Conservation (phyloP, 176 grass and related monocot genomes). For the Themeda triandra region DNA sequence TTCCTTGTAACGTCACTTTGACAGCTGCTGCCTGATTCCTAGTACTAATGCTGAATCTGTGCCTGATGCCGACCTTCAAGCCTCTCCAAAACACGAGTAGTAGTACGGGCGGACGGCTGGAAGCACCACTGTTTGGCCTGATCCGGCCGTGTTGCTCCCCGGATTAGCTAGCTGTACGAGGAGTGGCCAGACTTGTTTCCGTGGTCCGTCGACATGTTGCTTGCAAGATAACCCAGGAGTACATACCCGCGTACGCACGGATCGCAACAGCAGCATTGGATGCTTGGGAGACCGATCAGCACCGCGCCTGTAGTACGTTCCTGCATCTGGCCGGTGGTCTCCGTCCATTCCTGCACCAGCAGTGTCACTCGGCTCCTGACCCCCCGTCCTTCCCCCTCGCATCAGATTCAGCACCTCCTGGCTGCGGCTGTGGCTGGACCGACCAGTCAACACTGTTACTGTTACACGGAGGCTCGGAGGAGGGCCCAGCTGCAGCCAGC, state of each 20-base stretch:
- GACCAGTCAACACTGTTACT: conserved; percentile 7
- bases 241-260: background rate
- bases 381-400: no score
- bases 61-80: background rate
- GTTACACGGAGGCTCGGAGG: background rate
- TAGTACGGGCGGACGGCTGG: no score
- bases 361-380: no score
- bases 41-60: conserved; percentile 20
- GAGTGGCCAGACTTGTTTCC: background rate
- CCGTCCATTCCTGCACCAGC: background rate
- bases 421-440: background rate
- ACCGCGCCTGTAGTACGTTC: background rate
- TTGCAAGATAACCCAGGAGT: conserved; percentile 23
- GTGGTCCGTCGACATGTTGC: background rate
- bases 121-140: background rate
- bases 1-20: conserved; percentile 18
- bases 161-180: background rate
- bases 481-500: background rate
- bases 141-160: background rate
- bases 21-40: conserved; percentile 22
- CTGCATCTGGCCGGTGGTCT: background rate
- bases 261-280: conserved; percentile 29
- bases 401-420: background rate
- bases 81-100: background rate
- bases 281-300: background rate